A percentile compares a stretch with the other conserved stretches of the same genome.
Evolutionary conservation across 2,329 filamentous ascomycete genomes (phyloP).

Genomic region (Thyridium curvatum): DNA sequence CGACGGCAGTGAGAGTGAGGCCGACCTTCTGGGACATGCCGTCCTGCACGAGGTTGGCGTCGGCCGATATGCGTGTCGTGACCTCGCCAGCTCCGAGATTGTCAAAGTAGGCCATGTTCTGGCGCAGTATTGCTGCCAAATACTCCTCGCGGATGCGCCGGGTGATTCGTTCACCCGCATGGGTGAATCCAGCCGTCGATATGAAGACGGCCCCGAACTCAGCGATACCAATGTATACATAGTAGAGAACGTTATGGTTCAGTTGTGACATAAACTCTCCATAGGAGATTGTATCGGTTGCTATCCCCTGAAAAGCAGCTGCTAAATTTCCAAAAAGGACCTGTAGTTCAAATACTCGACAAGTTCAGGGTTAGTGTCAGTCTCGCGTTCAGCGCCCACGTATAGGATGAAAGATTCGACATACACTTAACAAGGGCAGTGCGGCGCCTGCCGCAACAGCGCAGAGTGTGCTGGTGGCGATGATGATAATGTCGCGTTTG

Average conservation of each 20-base stretch:
- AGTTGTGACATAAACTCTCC: constrained; percentile 52
- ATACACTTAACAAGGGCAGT: constrained; percentile 66
- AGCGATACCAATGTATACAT: constrained; percentile 70
- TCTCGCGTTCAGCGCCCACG: too few species aligned
- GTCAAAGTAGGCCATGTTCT: constrained; percentile 86
- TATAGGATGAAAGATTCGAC: too few species aligned
- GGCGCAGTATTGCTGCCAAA: constrained; percentile 69
- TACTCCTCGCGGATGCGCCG: constrained; percentile 73
- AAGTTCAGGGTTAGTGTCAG: too few species aligned
- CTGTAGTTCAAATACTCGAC: too few species aligned
- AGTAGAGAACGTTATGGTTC: constrained; percentile 62
- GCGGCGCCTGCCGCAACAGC: constrained; percentile 65
- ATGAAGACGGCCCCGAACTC: constrained; percentile 71
- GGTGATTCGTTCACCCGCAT: constrained; percentile 67
- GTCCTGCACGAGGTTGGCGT: constrained; percentile 50
- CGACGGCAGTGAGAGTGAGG: constrained; percentile 30
- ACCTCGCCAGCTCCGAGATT: constrained; percentile 83
- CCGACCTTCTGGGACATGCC: constrained; percentile 47
- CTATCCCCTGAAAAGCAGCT: constrained; percentile 58
- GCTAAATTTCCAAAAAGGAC: constrained; percentile 65
- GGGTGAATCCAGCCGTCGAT: constrained; percentile 79
- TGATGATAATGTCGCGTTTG: constrained; percentile 54
- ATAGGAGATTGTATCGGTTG: constrained; percentile 37
- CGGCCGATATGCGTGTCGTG: constrained; percentile 81
- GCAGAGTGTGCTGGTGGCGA: constrained; percentile 50